Evolutionary conservation across 75 land plant species (phyloP), one percentile per base, ranked within the genome.

Genomic region (Azolla pinnata): DNA sequence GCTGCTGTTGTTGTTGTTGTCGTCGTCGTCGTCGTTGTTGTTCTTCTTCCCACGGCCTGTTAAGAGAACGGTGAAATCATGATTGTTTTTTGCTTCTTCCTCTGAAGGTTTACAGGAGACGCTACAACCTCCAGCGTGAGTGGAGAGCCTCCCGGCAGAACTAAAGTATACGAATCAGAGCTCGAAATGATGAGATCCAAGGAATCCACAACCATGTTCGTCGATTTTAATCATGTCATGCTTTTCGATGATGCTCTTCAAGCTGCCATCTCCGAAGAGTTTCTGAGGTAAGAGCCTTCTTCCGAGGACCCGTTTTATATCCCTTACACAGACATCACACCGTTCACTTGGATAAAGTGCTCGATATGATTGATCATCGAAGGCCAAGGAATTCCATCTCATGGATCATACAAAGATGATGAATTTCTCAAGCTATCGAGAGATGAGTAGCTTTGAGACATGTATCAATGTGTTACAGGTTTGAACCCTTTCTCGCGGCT

Each of bases 191-290:
- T 89, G 90, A 59, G 48, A 30, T 35, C 46, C 9, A 76, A 51
- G 59, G 90, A 83, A 27, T 83, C 87, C 1, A 86, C 70, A 44
- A 95, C 99, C 16, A 75, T 95, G 86, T 81, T 70, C 66, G 67
- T 95, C 4, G 96, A 95, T 63, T 95, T 95, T 78, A 62, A 78
- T 24, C 99, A 95, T 54, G 83, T 95, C 44, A 83, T 90, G 91
- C 70, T 63, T 5, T 81, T 63, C 76, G 82, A 78, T 45, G 82
- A 86, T 46, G 44, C 74, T 19, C 80, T 95, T 14, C 91, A 89
- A 67, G 67, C 64, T 53, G 76, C 85, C 49, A 83, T 95, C 7
- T 76, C 85, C 5, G 86, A 90, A 1, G 91, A 95, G 50, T 95
- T 63, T 56, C 44, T 90, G 31, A 82, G 97, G 97, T 84, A 2